Base-by-base conservation (phyloP, 2,329 filamentous ascomycete genomes). In the Aureobasidium musti region DNA sequence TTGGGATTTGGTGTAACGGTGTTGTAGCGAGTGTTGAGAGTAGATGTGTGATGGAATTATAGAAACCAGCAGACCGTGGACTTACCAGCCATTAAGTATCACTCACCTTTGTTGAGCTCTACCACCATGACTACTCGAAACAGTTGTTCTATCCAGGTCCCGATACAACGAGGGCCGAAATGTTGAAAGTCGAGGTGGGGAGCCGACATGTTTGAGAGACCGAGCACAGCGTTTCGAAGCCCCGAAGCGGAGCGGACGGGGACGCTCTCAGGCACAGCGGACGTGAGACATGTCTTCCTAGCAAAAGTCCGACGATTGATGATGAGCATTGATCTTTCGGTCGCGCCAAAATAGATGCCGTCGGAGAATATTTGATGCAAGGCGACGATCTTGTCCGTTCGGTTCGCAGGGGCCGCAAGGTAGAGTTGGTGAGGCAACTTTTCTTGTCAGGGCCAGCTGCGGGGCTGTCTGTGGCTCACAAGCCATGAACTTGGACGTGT, bases 271-370 rank as follows among this genome's bases (percentile, higher is more conserved):
- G 30, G 61, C 33, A 37, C 61, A 45, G 61, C 37, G 49, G 61
- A 64, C 33, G 49, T 52, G 59, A 63, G 59, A 39, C 47, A 64
- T 33, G 37, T 54, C 57, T 50, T 43, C 28, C 30, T 33, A 33
- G 6, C 26, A 30, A 33, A 64, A 64, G 61, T 64, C 61, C 61
- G 61, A 64, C 33, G 17, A 63, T 39, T 43, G 37, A 54, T 43
- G 35, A 45, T 41, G 59, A 64, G 61, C 61, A 64, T 64, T 64
- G 61, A 54, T 64, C 59, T 52, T 63, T 52, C 45, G 59, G 59
- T 37, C 14, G 11, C 35, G 61, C 49, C 47, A 64, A 45, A 64
- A 64, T 64, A 64, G 61, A 64, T 21, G 26, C 61, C 47, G 47
- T 45, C 49, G 49, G 61, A 54, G 49, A 54, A 64, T 64, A 30